phyloP scores from a whole-genome alignment of 441 rosid genomes.

The Populus hybrid region DNA sequence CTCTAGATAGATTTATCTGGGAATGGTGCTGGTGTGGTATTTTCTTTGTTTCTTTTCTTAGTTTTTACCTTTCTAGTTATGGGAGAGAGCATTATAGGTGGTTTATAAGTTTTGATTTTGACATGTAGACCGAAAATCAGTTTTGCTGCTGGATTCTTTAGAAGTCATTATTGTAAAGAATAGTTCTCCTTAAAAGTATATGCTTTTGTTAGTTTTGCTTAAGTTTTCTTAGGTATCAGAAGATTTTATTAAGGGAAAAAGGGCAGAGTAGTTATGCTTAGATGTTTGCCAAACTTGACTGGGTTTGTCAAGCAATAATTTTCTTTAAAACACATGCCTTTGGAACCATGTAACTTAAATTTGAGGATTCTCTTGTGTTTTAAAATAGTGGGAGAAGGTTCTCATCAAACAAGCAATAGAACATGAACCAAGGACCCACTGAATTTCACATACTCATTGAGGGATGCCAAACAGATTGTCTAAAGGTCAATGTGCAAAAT shows the following conservation, averaged over 20 bases:
- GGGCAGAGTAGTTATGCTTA: not conserved
- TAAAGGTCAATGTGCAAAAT: not conserved
- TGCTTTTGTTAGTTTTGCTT: slow-evolving; percentile 2
- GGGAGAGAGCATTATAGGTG: not conserved
- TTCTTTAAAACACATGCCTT: not conserved
- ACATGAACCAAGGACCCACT: not conserved
- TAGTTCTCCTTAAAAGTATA: not conserved
- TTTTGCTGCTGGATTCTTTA: not conserved
- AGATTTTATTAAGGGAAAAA: no score
- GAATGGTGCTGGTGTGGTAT: not conserved
- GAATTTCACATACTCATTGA: not conserved
- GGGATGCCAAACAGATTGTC: not conserved
- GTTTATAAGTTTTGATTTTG: not conserved
- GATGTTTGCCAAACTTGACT: not conserved
- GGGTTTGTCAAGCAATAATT: not conserved
- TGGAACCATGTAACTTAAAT: not conserved
- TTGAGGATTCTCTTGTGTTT: not conserved
- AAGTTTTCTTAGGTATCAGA: not conserved
- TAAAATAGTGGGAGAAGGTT: not conserved
- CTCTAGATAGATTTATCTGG: not conserved
- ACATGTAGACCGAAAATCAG: not conserved
- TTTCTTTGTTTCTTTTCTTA: not conserved
- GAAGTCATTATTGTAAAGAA: not conserved
- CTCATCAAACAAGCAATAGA: not conserved
- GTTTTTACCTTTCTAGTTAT: not conserved